Conservation (phyloP, 2,329 filamentous ascomycete genomes). For the Neofusicoccum kwambonambiense region DNA sequence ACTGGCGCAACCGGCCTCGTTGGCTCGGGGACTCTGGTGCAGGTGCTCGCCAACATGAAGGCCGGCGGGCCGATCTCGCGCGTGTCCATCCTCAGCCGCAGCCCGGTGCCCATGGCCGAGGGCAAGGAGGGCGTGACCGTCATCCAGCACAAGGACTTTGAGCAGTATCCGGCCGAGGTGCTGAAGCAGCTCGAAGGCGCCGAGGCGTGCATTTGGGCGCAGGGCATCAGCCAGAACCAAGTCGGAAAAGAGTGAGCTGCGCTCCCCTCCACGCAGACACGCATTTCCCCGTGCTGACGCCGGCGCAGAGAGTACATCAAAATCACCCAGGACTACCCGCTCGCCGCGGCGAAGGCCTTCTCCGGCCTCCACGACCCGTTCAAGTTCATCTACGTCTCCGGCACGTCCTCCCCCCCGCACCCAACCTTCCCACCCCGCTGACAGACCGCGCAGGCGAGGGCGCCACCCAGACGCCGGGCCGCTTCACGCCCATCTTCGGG, state of each 20-base stretch:
- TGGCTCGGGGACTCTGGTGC: conserved; percentile 39
- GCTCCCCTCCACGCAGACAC: background rate
- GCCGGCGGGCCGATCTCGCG: conserved; percentile 47
- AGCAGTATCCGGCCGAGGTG: conserved; percentile 57
- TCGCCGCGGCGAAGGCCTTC: conserved; percentile 64
- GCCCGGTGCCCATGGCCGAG: conserved; percentile 63
- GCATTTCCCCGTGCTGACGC: background rate
- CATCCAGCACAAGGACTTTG: conserved; percentile 68
- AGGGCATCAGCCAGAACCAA: conserved; percentile 62
- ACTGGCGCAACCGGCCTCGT: conserved; percentile 46
- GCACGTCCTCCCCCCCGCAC: background rate
- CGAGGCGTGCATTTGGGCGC: conserved; percentile 70
- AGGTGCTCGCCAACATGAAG: conserved; percentile 35
- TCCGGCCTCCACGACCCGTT: conserved; percentile 55
- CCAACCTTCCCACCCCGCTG: background rate
- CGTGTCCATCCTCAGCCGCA: conserved; percentile 66
- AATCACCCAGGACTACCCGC: conserved; percentile 66
- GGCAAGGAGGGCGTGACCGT: conserved; percentile 58
- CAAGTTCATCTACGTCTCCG: conserved; percentile 69
- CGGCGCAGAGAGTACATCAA: conserved; percentile 57
- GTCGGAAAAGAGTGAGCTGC: conserved; percentile 58
- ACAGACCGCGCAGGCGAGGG: conserved; percentile 47
- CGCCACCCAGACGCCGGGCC: conserved; percentile 57
- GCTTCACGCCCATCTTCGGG: conserved; percentile 58
- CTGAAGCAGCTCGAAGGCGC: conserved; percentile 63